Percentiles rank a stretch among this genome's conserved stretches.
Evolutionary conservation across 441 rosid species (phyloP).

Genomic region (Gossypium trilobum): DNA sequence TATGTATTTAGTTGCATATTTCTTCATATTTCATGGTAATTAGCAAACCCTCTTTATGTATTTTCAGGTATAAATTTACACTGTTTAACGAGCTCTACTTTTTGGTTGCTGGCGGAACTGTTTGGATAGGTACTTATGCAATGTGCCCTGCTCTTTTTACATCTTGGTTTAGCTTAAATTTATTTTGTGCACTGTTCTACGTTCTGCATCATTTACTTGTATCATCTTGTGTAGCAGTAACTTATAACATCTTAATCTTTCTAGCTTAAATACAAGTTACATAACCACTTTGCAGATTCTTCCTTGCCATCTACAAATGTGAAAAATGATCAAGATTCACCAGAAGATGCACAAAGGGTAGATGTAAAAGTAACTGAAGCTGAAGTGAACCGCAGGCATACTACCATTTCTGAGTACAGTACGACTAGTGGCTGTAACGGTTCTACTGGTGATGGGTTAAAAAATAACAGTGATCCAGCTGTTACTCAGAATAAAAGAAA

Average conservation of each 20-base stretch:
- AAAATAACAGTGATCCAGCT: slow-evolving; percentile 19
- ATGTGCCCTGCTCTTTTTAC: neutral
- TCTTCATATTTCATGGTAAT: neutral
- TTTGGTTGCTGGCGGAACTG: slow-evolving; percentile 95
- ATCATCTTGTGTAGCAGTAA: neutral
- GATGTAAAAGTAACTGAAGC: slow-evolving; percentile 28
- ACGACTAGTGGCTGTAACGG: slow-evolving; percentile 10
- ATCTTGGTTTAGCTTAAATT: neutral
- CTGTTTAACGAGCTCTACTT: slow-evolving; percentile 94
- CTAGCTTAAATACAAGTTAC: neutral
- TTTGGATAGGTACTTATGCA: slow-evolving; percentile 71
- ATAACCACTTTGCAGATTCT: slow-evolving; percentile 44
- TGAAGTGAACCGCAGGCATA: slow-evolving; percentile 19
- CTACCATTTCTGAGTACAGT: slow-evolving; percentile 22
- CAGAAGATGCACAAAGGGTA: slow-evolving; percentile 23
- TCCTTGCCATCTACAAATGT: slow-evolving; percentile 27
- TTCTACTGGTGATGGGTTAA: slow-evolving; percentile 18
- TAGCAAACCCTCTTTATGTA: neutral
- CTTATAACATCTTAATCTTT: neutral
- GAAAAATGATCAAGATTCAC: slow-evolving; percentile 25
- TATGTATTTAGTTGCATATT: neutral
- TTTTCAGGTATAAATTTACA: slow-evolving; percentile 85
- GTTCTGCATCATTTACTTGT: slow-evolving; percentile 1
- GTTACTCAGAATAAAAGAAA: slow-evolving; percentile 22
- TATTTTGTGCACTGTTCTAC: neutral